Base-by-base conservation (phyloP, 305 asterid species). In the Coffea humblotiana region DNA sequence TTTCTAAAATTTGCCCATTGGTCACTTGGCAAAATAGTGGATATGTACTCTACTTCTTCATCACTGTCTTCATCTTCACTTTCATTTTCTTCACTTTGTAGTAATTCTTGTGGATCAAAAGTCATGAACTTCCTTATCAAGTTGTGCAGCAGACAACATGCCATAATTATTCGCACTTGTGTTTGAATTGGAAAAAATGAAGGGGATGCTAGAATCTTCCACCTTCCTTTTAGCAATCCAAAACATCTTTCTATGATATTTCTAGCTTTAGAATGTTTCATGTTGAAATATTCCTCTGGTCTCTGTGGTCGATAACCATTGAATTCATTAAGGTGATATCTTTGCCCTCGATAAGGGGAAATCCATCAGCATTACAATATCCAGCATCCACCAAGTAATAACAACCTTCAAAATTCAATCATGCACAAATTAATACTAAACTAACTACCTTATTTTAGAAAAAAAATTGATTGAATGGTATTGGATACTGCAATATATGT, bases 381-480 rank as follows among this genome's bases (percentile, higher is more conserved):
- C 63, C 51, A 32, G 29, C 78, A 52, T 51, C 67, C 3, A 54
- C 78, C 48, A 74, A 74, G 16, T 74, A 74, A 35, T 74, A 74
- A 51, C 7, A 51, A 74, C 68, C 78, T 74, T 29, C 32, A 29
- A 29, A 29, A 29, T 29, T 74, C 49, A 74, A 74, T 7, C 4
- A 13, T 60, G 21, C 0, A 60, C 27, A 12, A 5, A 1, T 27
- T 1, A 2, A 16, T 15, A 16, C 4, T 52, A 7, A 21, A 23
- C 4, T 6, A 21, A 23, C 4, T 6, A 60, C 6, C n/a, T 15
- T 18, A 0, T 18, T 18, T 16, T 21, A 0, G 2, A 16, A 3
- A 6, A 58, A 16, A 21, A 16, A 21, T 2, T 58, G 32, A 29
- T 29, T 29, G 32, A 29, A 58, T 8, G 23, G 19, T 58, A 16